These are phyloP conservation scores for Leccinum huronense DNA, from an alignment of 1,284 basidiomycete genomes.

Conservation along the genomic window DNA sequence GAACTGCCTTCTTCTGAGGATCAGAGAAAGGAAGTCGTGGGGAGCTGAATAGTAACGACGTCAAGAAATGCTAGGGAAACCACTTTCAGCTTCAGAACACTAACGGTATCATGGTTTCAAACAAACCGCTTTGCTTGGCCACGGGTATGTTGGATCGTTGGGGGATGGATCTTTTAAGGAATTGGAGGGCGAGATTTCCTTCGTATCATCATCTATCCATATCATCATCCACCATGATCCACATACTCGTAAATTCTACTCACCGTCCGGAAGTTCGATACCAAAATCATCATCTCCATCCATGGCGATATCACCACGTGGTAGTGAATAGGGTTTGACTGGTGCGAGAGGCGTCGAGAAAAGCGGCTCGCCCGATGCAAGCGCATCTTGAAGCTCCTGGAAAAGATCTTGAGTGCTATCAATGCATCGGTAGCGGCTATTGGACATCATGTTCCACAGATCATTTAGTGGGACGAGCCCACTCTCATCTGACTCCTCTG, in stretches of 20 bases:
- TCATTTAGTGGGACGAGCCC: background rate
- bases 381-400: background rate
- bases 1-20: conserved; percentile 8
- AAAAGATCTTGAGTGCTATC: background rate
- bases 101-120: background rate
- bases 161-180: background rate
- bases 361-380: background rate
- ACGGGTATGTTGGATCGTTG: background rate
- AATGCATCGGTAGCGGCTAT: background rate
- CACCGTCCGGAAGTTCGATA: background rate
- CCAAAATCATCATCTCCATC: background rate
- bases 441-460: background rate
- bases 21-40: conserved; percentile 5
- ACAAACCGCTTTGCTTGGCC: conserved; percentile 2
- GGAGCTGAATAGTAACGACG: conserved; percentile 7
- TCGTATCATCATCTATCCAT: background rate
- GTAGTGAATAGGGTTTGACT: background rate
- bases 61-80: conserved; percentile 3
- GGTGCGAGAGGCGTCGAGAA: background rate
- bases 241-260: background rate
- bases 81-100: background rate
- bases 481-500: background rate
- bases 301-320: background rate
- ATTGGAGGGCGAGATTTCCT: background rate
- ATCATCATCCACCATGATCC: background rate